Evolutionary conservation across 768 basidiomycete genomes (phyloP), one percentile per base, ranked within the genome.

Genomic region (Russula sp.): DNA sequence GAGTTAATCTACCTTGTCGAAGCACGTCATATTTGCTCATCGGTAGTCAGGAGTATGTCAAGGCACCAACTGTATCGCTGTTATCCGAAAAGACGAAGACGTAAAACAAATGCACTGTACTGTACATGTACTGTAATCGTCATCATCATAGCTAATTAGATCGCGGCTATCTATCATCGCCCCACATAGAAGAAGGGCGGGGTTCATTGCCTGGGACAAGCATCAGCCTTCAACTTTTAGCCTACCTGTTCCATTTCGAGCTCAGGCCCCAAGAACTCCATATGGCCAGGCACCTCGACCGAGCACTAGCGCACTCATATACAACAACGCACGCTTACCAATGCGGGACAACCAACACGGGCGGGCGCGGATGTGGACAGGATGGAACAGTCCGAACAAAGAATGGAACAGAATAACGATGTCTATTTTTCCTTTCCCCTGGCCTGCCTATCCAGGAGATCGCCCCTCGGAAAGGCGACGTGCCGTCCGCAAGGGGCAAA

Each of bases 361-460:
- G 51, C 13, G 55, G 14, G 39, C 18, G 34, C 3, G 32, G 16
- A 14, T 44, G 42, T 44, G 11, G 14, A 42, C 10, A 18, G 54
- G n/a, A 49, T 48, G 39, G 48, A 47, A 48, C 22, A 27, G 22
- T 27, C 22, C 22, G 22, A 27, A 27, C 27, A 42, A 11, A 27
- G 11, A 7, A n/a, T 6, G 32, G 11, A 27, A 27, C 16, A 14
- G 27, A 16, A 9, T 11, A 5, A 31, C 1, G 51, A 32, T 7
- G 32, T 45, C 44, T 31, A 9, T 40, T 40, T 13, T 40, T 40
- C 13, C 4, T 40, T 40, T 40, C 13, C 22, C 7, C 20, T 51
- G 50, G 45, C 40, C 34, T 64, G 40, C 63, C 63, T 60, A 64
- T 64, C 63, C 39, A 37, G 58, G 53, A 39, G n/a, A 64, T 64